Percentiles rank a stretch among this genome's conserved stretches.
These are phyloP conservation scores for Mycena latifolia DNA, from an alignment of 768 basidiomycete genomes.

Conservation along the genomic window DNA sequence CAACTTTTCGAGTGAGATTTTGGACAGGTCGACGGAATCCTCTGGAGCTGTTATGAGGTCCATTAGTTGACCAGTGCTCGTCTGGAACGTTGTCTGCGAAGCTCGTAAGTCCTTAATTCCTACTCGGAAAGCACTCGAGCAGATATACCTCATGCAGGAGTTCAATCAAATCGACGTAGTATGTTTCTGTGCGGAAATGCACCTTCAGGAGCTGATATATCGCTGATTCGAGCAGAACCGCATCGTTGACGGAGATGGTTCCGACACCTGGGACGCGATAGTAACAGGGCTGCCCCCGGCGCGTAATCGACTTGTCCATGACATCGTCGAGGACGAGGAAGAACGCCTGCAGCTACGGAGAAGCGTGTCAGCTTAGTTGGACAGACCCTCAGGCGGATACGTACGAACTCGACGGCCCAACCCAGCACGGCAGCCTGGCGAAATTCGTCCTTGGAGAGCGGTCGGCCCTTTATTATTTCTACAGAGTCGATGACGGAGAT, in stretches of 20 bases:
- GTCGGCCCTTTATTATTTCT: slow-evolving; percentile 82
- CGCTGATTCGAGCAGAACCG: slow-evolving; percentile 94
- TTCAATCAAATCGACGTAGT: slow-evolving; percentile 92
- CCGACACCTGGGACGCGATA: slow-evolving; percentile 76
- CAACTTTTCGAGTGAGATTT: slow-evolving; percentile 89
- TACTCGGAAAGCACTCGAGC: background rate
- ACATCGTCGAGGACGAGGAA: slow-evolving; percentile 98
- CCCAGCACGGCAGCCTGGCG: slow-evolving; percentile 88
- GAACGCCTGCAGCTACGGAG: slow-evolving; percentile 88
- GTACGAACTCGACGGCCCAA: slow-evolving; percentile 95
- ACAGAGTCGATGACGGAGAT: slow-evolving; percentile 95
- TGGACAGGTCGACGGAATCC: slow-evolving; percentile 84
- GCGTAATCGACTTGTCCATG: slow-evolving; percentile 95
- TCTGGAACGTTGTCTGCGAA: slow-evolving; percentile 78
- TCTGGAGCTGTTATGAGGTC: slow-evolving; percentile 97
- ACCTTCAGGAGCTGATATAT: slow-evolving; percentile 92
- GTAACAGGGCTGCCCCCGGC: slow-evolving; percentile 96
- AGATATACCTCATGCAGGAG: slow-evolving; percentile 79
- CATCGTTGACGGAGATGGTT: slow-evolving; percentile 94
- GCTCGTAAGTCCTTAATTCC: background rate
- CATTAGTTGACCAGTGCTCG: slow-evolving; percentile 95
- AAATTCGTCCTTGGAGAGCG: slow-evolving; percentile 86
- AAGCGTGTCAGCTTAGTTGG: background rate
- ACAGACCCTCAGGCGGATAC: slow-evolving; percentile 45
- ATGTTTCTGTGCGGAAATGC: slow-evolving; percentile 83